Evolutionary conservation across 140 eudicot species (phyloP).

Genomic region (Oenanthe javanica): DNA sequence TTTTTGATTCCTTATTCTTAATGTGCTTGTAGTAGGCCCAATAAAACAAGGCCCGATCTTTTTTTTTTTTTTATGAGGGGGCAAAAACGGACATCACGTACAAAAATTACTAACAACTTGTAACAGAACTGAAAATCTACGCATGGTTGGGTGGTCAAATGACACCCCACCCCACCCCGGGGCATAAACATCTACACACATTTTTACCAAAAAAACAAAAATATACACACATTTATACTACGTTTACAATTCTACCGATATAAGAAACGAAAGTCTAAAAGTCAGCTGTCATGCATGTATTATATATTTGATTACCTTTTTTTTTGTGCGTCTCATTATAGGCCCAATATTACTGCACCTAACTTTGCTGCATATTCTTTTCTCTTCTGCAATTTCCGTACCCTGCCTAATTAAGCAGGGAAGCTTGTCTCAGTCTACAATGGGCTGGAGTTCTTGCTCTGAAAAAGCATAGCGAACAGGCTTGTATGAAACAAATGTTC

Average conservation of each 20-base stretch:
- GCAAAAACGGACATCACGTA: too few species aligned
- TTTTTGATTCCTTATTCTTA: too few species aligned
- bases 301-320: background rate
- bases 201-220: too few species aligned
- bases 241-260: background rate
- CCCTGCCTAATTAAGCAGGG: background rate
- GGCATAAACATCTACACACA: background rate
- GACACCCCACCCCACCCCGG: too few species aligned
- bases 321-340: background rate
- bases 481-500: slow-evolving; percentile 36
- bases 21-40: too few species aligned
- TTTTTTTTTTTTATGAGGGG: too few species aligned
- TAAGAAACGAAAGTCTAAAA: background rate
- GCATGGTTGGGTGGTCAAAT: too few species aligned
- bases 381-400: background rate
- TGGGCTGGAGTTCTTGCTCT: slow-evolving; percentile 93
- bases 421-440: slow-evolving; percentile 23
- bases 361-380: background rate
- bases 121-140: too few species aligned
- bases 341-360: background rate
- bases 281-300: background rate
- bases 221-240: background rate
- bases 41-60: too few species aligned
- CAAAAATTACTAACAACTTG: too few species aligned
- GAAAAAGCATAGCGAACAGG: slow-evolving; percentile 47